Evolutionary conservation across 257 asterid species (phyloP).

Genomic region (Misopates orontium): DNA sequence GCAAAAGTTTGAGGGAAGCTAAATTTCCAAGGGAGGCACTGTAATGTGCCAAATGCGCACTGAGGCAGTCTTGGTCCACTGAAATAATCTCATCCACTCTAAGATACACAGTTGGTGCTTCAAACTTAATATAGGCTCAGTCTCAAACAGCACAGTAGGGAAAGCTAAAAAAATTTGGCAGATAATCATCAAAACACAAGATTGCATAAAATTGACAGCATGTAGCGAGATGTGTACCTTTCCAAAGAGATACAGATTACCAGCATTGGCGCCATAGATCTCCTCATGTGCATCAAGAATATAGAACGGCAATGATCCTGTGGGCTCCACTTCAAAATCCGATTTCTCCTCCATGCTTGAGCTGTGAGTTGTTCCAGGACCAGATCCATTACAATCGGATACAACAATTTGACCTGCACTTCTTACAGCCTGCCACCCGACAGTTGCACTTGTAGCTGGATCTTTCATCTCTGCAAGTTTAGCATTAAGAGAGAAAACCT

Average conservation of each 20-base stretch:
- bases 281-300: conserved; percentile 93
- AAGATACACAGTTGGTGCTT: background rate
- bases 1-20: conserved; percentile 11
- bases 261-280: conserved; percentile 70
- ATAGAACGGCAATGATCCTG: conserved; percentile 84
- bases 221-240: conserved; percentile 53
- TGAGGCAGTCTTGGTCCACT: background rate
- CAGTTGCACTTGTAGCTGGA: conserved; percentile 69
- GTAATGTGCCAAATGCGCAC: background rate
- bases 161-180: background rate
- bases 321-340: conserved; percentile 65
- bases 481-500: conserved; percentile 66
- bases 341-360: conserved; percentile 51
- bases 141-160: background rate
- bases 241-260: conserved; percentile 85
- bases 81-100: background rate
- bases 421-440: conserved; percentile 75
- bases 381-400: conserved; percentile 37
- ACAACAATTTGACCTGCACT: conserved; percentile 45
- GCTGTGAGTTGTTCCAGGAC: conserved; percentile 32
- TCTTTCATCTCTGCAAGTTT: conserved; percentile 62
- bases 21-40: conserved; percentile 1
- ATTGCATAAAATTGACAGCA: background rate
- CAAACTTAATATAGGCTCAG: background rate
- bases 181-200: background rate